phyloP scores from a whole-genome alignment of 1,284 basidiomycete species.

The Ustilago xerochloae region DNA sequence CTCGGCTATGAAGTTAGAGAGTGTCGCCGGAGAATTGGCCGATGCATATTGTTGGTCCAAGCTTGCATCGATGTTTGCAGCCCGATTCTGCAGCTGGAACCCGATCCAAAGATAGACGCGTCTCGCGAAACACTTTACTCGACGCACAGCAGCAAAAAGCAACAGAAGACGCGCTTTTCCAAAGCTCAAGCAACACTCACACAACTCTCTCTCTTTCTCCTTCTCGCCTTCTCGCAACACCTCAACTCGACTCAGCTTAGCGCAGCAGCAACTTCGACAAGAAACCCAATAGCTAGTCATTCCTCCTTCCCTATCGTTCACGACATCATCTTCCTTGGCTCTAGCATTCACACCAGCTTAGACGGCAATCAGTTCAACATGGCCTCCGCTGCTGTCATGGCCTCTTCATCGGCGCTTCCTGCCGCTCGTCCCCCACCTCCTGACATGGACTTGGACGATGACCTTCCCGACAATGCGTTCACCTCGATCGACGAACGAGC shows the following conservation, averaged over 20 bases:
- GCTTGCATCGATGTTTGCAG: background rate
- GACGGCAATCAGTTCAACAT: no score
- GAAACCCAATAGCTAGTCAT: background rate
- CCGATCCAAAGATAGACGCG: constrained; percentile 40
- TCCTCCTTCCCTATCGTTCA: background rate
- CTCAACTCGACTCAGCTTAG: no score
- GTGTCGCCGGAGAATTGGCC: constrained; percentile 42
- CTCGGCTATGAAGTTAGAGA: constrained; percentile 12
- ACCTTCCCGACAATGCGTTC: constrained; percentile 52
- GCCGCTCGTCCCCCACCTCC: constrained; percentile 56
- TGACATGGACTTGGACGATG: constrained; percentile 53
- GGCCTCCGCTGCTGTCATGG: constrained; percentile 48
- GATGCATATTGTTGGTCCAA: constrained; percentile 7
- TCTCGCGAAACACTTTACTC: constrained; percentile 36
- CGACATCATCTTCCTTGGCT: no score
- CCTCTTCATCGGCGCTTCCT: constrained; percentile 34
- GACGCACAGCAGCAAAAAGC: constrained; percentile 4
- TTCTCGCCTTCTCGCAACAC: no score
- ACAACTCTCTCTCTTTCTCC: no score
- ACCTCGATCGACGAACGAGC: constrained; percentile 53
- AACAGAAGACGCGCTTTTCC: constrained; percentile 4
- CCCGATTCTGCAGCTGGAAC: background rate
- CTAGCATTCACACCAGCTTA: no score
- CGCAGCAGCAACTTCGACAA: background rate
- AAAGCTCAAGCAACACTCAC: background rate